These are phyloP conservation scores for Elsinoe necatrix DNA, from an alignment of 2,329 filamentous ascomycete genomes.

Conservation along the genomic window DNA sequence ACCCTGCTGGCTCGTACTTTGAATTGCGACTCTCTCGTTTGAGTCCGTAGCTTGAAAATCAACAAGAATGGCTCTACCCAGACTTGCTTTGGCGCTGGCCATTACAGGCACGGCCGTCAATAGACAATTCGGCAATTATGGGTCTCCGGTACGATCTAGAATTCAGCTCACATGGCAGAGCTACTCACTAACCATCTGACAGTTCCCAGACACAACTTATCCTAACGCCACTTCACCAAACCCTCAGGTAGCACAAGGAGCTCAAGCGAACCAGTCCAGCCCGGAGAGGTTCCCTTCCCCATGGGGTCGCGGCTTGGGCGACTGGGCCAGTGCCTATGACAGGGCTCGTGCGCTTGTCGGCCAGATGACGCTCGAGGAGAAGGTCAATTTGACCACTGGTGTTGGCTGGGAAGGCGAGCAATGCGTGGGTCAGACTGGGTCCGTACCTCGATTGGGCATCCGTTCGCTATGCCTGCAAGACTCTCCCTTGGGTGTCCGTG, in stretches of 20 bases:
- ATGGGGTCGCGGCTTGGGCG: slow-evolving; percentile 22
- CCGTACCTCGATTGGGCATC: slow-evolving; percentile 30
- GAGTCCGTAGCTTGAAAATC: neutral
- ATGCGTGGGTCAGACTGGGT: slow-evolving; percentile 31
- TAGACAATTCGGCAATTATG: slow-evolving; percentile 19
- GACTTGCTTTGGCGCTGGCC: slow-evolving; percentile 2
- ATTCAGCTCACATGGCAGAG: too few relatives aligned
- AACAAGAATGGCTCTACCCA: neutral
- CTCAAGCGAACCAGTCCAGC: slow-evolving; percentile 21
- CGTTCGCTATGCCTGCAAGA: slow-evolving; percentile 32
- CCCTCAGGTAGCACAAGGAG: slow-evolving; percentile 23
- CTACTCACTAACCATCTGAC: neutral
- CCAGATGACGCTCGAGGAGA: slow-evolving; percentile 30
- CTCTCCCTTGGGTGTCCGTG: slow-evolving; percentile 28
- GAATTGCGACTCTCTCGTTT: neutral
- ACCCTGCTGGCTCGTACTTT: neutral
- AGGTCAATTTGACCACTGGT: slow-evolving; percentile 29
- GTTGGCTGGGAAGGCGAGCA: slow-evolving; percentile 20
- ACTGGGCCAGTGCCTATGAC: slow-evolving; percentile 27
- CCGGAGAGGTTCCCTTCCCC: slow-evolving; percentile 25
- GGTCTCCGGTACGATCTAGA: slow-evolving; percentile 12
- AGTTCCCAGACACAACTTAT: slow-evolving; percentile 24
- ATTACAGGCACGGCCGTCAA: slow-evolving; percentile 11
- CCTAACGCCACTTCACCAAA: slow-evolving; percentile 22
- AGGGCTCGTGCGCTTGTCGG: slow-evolving; percentile 27